A percentile compares a stretch with the other conserved stretches of the same genome.
Evolutionary conservation across 768 basidiomycete genomes (phyloP).

Genomic region (Pleurotus cornucopiae): DNA sequence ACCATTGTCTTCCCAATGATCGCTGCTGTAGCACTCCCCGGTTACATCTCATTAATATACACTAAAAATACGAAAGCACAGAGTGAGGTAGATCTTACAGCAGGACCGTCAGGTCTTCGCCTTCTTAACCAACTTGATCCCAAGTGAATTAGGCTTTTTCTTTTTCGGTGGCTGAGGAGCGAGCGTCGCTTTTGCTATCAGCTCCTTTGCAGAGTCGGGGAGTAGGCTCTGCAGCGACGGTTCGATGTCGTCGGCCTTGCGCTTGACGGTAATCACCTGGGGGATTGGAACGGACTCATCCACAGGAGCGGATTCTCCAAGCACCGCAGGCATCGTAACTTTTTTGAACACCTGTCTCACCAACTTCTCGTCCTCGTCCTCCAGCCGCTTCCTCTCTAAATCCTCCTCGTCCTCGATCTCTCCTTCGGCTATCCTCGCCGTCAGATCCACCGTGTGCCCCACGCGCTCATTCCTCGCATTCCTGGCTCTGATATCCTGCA

Average conservation of each 20-base stretch:
- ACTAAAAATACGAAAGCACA: constrained; percentile 8
- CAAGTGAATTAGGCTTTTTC: constrained; percentile 59
- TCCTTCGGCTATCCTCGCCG: constrained; percentile 56
- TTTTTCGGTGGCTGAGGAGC: constrained; percentile 47
- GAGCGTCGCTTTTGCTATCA: constrained; percentile 46
- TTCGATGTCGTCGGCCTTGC: constrained; percentile 78
- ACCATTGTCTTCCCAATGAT: too few relatives aligned
- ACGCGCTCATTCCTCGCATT: constrained; percentile 88
- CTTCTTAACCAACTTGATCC: constrained; percentile 72
- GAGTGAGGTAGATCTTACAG: background rate
- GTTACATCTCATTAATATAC: constrained; percentile 8
- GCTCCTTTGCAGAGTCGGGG: constrained; percentile 57
- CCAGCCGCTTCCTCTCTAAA: constrained; percentile 58
- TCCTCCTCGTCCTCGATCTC: constrained; percentile 81
- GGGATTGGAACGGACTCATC: constrained; percentile 11
- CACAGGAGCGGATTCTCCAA: constrained; percentile 6
- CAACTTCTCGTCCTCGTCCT: constrained; percentile 90
- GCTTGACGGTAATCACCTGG: constrained; percentile 68
- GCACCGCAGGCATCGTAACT: constrained; percentile 39
- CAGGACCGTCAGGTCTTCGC: constrained; percentile 14
- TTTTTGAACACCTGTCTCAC: constrained; percentile 88
- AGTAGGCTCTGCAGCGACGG: constrained; percentile 67
- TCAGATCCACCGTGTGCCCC: constrained; percentile 68
- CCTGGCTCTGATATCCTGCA: constrained; percentile 86
- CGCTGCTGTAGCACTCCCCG: too few relatives aligned